Evolutionary conservation across 305 asterid species (phyloP).

Genomic region (Rubia tinctorum): DNA sequence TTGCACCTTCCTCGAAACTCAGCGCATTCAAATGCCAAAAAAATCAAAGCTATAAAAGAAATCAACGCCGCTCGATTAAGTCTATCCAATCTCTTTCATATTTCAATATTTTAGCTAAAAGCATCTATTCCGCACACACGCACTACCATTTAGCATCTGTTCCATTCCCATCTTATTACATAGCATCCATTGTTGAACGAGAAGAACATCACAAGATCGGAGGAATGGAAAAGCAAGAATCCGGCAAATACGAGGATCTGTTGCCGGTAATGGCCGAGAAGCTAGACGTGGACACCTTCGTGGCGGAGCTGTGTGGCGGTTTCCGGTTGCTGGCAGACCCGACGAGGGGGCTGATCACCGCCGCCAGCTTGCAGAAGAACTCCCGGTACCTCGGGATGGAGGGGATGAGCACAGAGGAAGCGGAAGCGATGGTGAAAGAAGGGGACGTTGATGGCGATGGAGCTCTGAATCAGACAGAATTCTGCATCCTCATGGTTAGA

Average conservation of each 20-base stretch:
- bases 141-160: neutral
- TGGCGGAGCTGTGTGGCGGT: conserved; percentile 60
- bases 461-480: conserved; percentile 50
- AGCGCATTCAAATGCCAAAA: neutral
- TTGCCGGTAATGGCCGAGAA: conserved; percentile 74
- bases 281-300: conserved; percentile 56
- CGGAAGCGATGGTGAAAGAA: conserved; percentile 69
- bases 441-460: conserved; percentile 76
- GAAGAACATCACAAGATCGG: neutral
- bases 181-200: neutral
- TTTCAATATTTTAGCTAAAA: neutral
- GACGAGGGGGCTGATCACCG: conserved; percentile 45
- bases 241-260: conserved; percentile 51
- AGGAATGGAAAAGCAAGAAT: conserved; percentile 15
- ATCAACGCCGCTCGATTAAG: neutral
- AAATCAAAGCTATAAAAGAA: neutral
- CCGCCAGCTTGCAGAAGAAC: conserved; percentile 45
- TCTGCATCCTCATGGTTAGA: conserved; percentile 76
- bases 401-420: conserved; percentile 57
- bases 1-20: neutral
- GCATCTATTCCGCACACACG: neutral
- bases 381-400: conserved; percentile 52
- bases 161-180: neutral
- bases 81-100: neutral
- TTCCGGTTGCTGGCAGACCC: conserved; percentile 61